Percentiles rank a stretch among this genome's conserved stretches.
Evolutionary conservation across 2,329 filamentous ascomycete species (phyloP).

Genomic region (Fusarium algeriense): DNA sequence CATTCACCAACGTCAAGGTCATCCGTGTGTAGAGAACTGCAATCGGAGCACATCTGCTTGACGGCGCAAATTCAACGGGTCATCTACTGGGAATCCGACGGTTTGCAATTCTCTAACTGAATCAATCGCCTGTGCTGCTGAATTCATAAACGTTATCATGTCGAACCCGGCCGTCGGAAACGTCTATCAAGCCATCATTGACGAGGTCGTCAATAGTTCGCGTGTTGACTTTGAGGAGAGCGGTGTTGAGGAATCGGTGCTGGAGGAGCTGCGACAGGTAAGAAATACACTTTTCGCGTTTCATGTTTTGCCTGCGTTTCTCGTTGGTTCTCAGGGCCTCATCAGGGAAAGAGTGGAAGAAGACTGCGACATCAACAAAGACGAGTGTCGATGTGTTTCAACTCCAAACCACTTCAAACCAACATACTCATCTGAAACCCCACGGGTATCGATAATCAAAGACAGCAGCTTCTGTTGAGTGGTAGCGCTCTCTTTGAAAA

Average conservation of each 20-base stretch:
- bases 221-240: slow-evolving; percentile 97
- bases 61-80: slow-evolving; percentile 19
- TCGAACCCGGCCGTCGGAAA: slow-evolving; percentile 74
- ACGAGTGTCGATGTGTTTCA: slow-evolving; percentile 26
- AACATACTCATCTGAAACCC: neutral
- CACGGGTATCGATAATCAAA: neutral
- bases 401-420: neutral
- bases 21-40: neutral
- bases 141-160: slow-evolving; percentile 56
- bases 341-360: slow-evolving; percentile 49
- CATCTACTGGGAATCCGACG: neutral
- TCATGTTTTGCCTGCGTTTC: slow-evolving; percentile 4
- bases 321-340: slow-evolving; percentile 8
- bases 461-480: neutral
- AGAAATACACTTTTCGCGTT: slow-evolving; percentile 54
- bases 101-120: slow-evolving; percentile 3
- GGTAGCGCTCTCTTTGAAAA: slow-evolving; percentile 1
- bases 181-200: slow-evolving; percentile 83
- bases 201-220: slow-evolving; percentile 91
- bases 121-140: slow-evolving; percentile 1
- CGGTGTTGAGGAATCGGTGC: slow-evolving; percentile 86
- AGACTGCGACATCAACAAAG: slow-evolving; percentile 9
- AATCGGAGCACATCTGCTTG: neutral
- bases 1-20: neutral
- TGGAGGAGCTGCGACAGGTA: slow-evolving; percentile 91